Conservation (phyloP, 306 rosid species). For the Medicago ruthenica region DNA sequence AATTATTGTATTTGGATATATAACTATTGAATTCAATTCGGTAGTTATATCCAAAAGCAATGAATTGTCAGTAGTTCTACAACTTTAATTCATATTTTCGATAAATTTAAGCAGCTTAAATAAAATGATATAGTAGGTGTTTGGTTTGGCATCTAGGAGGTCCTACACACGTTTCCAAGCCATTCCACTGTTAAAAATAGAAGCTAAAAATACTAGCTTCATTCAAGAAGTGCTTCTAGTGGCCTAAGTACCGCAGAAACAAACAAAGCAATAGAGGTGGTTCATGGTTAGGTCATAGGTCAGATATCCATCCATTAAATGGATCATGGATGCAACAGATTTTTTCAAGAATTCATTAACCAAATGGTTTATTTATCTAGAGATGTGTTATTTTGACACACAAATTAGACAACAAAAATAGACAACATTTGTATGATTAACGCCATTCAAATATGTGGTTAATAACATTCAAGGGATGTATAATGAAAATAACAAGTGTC, state of each 20-base stretch:
- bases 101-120: constrained; percentile 21
- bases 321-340: not conserved
- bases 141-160: too few relatives aligned
- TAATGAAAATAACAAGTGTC: not conserved
- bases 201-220: too few relatives aligned
- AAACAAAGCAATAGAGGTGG: not conserved
- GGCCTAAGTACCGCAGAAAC: too few relatives aligned
- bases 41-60: too few relatives aligned
- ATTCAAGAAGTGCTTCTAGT: too few relatives aligned
- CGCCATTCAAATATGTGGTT: not conserved
- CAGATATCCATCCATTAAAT: not conserved
- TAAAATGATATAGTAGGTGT: not conserved
- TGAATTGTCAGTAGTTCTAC: not conserved
- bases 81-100: not conserved
- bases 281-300: not conserved
- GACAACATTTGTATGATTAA: not conserved
- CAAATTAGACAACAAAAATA: not conserved
- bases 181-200: too few relatives aligned
- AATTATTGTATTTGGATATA: not conserved
- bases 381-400: not conserved
- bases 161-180: too few relatives aligned
- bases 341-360: not conserved
- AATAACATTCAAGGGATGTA: not conserved
- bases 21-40: not conserved
- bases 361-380: not conserved